Conservation (phyloP, 2,329 filamentous ascomycete species). For the Colletotrichum endophyticum region DNA sequence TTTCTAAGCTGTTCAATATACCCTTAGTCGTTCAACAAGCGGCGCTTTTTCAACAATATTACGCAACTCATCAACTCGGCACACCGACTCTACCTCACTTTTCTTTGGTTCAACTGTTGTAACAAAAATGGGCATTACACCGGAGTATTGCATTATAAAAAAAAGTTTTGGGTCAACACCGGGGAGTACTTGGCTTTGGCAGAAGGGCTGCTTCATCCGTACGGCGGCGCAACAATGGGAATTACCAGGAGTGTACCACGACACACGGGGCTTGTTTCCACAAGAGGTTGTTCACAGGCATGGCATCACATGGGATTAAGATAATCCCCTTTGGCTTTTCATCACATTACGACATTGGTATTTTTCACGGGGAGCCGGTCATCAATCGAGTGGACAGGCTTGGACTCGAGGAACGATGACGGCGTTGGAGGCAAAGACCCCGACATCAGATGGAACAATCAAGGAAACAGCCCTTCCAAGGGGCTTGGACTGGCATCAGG, state of each 20-base stretch:
- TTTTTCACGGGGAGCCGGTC: not conserved
- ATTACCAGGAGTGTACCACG: slow-evolving; percentile 14
- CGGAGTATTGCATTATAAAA: slow-evolving; percentile 57
- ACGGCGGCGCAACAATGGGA: slow-evolving; percentile 32
- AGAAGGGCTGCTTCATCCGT: slow-evolving; percentile 27
- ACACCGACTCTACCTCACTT: slow-evolving; percentile 23
- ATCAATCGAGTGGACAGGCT: not conserved
- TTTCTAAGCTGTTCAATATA: slow-evolving; percentile 21
- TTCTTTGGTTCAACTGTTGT: slow-evolving; percentile 35
- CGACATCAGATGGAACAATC: not conserved
- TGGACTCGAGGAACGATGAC: not conserved
- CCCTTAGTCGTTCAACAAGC: slow-evolving; percentile 21
- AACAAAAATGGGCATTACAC: slow-evolving; percentile 51
- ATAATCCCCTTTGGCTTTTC: not conserved
- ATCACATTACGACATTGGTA: not conserved
- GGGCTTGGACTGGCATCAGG: not conserved
- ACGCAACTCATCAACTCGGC: slow-evolving; percentile 35
- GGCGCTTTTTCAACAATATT: slow-evolving; percentile 22
- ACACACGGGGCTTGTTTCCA: slow-evolving; percentile 4
- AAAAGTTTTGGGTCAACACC: slow-evolving; percentile 23
- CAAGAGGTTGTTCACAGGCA: slow-evolving; percentile 35
- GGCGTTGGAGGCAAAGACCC: not conserved
- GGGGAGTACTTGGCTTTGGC: slow-evolving; percentile 29
- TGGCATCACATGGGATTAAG: slow-evolving; percentile 27
- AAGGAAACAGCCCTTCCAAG: not conserved